These are phyloP conservation scores for Aureobasidium sp. DNA, from an alignment of 2,329 filamentous ascomycete genomes.

Conservation along the genomic window DNA sequence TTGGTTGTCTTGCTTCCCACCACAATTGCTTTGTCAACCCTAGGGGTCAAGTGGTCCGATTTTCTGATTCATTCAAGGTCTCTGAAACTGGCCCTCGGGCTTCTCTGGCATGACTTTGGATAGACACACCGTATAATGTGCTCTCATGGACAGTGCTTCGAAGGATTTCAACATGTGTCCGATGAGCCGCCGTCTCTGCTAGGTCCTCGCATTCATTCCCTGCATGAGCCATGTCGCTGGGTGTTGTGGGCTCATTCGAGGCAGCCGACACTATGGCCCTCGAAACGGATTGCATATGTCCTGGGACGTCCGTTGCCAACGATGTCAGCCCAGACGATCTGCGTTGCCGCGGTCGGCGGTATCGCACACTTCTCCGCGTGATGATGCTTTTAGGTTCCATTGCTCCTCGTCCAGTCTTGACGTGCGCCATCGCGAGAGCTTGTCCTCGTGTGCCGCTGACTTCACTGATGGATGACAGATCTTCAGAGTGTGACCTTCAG, in stretches of 20 bases:
- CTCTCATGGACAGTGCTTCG: background rate
- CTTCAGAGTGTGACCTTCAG: background rate
- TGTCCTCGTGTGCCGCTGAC: constrained; percentile 1
- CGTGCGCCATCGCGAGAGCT: constrained; percentile 2
- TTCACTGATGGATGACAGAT: constrained; percentile 1
- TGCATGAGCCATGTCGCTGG: constrained; percentile 9
- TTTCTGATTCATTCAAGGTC: background rate
- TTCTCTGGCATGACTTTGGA: background rate
- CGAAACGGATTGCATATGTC: constrained; percentile 9
- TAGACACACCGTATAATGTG: background rate
- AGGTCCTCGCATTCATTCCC: constrained; percentile 1
- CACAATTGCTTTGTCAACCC: constrained; percentile 12
- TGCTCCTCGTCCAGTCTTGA: background rate
- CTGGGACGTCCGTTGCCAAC: constrained; percentile 7
- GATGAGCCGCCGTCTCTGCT: constrained; percentile 1
- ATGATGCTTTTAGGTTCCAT: background rate
- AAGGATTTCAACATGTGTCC: background rate
- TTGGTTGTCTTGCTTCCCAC: constrained; percentile 1
- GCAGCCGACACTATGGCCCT: background rate
- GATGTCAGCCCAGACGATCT: constrained; percentile 9
- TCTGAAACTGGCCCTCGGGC: background rate
- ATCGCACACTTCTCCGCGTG: background rate
- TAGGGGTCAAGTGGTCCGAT: background rate
- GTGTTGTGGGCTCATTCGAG: background rate
- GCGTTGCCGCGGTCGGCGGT: background rate